Conservation (phyloP, 2,329 filamentous ascomycete genomes). For the Fusarium coicis region DNA sequence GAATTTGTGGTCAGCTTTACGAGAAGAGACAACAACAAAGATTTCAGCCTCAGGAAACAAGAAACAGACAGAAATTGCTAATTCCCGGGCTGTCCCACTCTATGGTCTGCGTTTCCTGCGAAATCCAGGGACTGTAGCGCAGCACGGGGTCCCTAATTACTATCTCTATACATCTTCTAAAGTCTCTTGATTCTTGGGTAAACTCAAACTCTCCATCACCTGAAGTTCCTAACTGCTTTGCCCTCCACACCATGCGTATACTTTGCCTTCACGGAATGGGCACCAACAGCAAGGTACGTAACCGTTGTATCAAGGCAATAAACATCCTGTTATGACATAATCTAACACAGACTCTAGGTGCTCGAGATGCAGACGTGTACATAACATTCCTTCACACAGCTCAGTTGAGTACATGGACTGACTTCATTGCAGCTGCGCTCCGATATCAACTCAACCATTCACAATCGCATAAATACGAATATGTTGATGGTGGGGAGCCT, state of each 20-base stretch:
- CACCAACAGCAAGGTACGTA: conserved; percentile 2
- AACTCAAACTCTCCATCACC: not conserved
- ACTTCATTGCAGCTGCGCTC: not conserved
- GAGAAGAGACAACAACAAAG: not conserved
- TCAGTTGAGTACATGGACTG: not conserved
- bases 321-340: too few relatives aligned
- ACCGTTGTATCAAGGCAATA: not conserved
- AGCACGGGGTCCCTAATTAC: too few relatives aligned
- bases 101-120: not conserved
- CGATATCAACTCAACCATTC: conserved; percentile 2
- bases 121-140: not conserved
- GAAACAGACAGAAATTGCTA: not conserved
- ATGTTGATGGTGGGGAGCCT: not conserved
- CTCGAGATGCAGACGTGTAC: conserved; percentile 9
- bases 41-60: not conserved
- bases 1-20: not conserved
- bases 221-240: not conserved
- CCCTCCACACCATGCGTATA: not conserved
- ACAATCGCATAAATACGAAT: conserved; percentile 2
- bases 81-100: not conserved
- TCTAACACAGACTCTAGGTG: not conserved
- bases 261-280: conserved; percentile 11
- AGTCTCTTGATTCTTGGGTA: not conserved
- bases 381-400: not conserved
- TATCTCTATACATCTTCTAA: not conserved